These are phyloP conservation scores for Tulasnella sp. DNA, from an alignment of 768 basidiomycete species.

Conservation along the genomic window DNA sequence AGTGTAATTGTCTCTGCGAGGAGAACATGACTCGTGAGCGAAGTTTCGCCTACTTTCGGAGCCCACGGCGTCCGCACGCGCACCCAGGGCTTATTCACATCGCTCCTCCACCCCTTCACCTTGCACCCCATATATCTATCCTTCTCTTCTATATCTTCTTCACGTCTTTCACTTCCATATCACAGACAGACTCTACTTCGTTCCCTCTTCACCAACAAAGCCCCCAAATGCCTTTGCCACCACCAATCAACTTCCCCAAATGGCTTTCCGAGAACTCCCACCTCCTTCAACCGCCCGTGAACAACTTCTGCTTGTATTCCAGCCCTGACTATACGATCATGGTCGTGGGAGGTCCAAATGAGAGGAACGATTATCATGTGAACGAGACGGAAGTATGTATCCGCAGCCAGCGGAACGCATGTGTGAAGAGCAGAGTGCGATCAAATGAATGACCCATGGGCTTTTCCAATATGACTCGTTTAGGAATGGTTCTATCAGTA, in stretches of 20 bases:
- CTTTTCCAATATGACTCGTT: not conserved
- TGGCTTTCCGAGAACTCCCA: constrained; percentile 84
- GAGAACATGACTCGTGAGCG: not conserved
- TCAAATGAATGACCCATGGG: not conserved
- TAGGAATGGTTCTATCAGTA: constrained; percentile 99
- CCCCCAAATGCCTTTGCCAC: constrained; percentile 59
- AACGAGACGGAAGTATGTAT: constrained; percentile 82
- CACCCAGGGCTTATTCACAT: not conserved
- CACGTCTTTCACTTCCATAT: not conserved
- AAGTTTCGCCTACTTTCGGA: constrained; percentile 1
- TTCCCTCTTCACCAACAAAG: not conserved
- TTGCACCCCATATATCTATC: not conserved
- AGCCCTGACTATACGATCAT: constrained; percentile 90
- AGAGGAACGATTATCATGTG: constrained; percentile 89
- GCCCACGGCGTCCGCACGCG: constrained; percentile 5
- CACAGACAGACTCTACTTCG: not conserved
- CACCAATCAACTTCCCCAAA: constrained; percentile 83
- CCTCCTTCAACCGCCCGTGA: constrained; percentile 84
- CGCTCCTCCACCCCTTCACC: not conserved
- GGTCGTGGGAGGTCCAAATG: constrained; percentile 94
- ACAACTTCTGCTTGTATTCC: constrained; percentile 80
- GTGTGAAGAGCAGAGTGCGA: no score
- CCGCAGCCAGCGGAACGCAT: no score
- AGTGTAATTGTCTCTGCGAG: not conserved
- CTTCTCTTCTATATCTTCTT: not conserved